Base-by-base conservation (phyloP, 1,284 basidiomycete species). In the Schizopora paradoxa region DNA sequence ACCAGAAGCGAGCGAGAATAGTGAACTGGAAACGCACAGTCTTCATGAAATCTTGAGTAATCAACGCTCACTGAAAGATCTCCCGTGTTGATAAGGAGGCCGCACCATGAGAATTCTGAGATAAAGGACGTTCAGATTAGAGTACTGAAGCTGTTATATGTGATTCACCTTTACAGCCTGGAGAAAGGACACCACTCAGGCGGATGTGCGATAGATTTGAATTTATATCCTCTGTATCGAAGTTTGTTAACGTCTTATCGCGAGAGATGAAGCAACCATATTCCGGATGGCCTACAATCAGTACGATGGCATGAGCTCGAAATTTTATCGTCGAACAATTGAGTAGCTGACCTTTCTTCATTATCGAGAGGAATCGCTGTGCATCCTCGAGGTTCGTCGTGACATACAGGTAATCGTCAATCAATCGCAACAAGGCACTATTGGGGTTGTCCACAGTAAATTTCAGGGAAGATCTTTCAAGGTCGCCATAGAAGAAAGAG, bases 361-460 rank as follows among this genome's bases (percentile, higher is more conserved):
- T 96, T 52, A 74, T 74, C 5, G 74, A 62, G 34, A 97, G 66
- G 62, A 98, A 98, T 0, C 65, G 67, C 27, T 61, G 68, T 0
- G 95, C 96, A 51, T 77, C 74, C 2, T 54, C 43, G 1, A 68
- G 67, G 49, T 76, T 76, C 1, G 89, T 86, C 3, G 92, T 91
- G 44, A 99, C 71, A 55, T 89, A 86, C 19, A 99, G 67, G 58
- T 97, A 99, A 61, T 99, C 96, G 58, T 99, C 96, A 19, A 95
- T 85, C 51, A 94, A 76, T 41, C 96, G 76, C 41, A 97, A 66
- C 2, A 97, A 67, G 2, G 85, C 60, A 91, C 95, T 6, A 26
- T n/a, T 23, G 35, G 43, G 4, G 23, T 19, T 23, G 36, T 37
- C 42, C 4, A 8, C 76, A 64, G 0, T 68, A 62, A 41, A 83